Evolutionary conservation across 257 asterid genomes (phyloP), one percentile per base, ranked within the genome.

Genomic region (Penstemon eatonii): DNA sequence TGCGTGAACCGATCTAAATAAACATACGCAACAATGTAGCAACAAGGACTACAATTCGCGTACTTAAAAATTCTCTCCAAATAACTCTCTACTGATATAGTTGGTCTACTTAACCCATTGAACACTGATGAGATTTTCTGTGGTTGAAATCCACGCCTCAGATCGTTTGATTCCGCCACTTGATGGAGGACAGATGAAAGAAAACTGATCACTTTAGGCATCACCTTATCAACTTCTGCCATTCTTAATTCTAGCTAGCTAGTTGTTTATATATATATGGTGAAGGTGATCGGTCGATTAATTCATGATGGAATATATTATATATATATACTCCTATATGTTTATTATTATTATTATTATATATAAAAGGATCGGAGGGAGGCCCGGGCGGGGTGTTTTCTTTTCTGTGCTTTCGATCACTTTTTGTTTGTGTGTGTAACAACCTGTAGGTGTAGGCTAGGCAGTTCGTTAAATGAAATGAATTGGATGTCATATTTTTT

Each of bases 31-130:
- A 94, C 96, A 70, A 91, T 81, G 80, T 87, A 94, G 90, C 97
- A 94, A 56, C 83, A 87, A 0, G 96, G 91, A 81, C 99, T 94
- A 38, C 99, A 94, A 60, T 87, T 94, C 0, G 99, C 99, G 42
- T 91, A 94, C 88, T 84, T 87, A 85, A 91, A 82, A 10, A 94
- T 91, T 57, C 99, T 76, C 59, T 94, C 85, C 7, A 94, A 75
- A 47, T 94, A 94, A 67, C 72, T 87, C 53, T 89, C 86, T 57
- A 94, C 73, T 8, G 97, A 84, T 74, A 94, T 94, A 33, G 78
- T 81, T 8, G 99, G 97, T 79, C 82, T 73, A 0, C 88, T 75
- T 9, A 90, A 84, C 45, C 97, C 99, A 44, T 91, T 90, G 61
- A 94, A 94, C 58, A 87, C 93, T 0, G 96, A 94, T 0, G 96